Percentiles rank a stretch among this genome's conserved stretches.
These are phyloP conservation scores for Thamnidium elegans DNA, from an alignment of 192 early-diverging fungal genomes.

Conservation along the genomic window DNA sequence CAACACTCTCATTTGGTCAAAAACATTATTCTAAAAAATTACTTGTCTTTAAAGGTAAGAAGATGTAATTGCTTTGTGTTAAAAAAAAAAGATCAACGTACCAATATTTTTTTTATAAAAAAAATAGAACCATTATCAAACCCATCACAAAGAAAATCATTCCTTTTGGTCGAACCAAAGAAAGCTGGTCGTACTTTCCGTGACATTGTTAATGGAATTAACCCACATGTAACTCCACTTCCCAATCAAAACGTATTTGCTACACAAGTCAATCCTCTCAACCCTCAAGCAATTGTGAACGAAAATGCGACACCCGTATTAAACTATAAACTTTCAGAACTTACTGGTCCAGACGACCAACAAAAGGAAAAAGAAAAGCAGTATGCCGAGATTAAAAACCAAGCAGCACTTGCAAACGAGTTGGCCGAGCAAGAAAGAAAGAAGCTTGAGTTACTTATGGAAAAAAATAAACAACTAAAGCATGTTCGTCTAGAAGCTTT, in stretches of 20 bases:
- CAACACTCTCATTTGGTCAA: constrained; percentile 32
- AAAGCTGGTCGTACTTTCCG: constrained; percentile 3
- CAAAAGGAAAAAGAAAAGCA: constrained; percentile 7
- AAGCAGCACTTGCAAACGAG: neutral
- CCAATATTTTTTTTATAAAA: neutral
- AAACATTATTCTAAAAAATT: constrained; percentile 15
- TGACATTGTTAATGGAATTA: constrained; percentile 21
- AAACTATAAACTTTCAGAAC: neutral
- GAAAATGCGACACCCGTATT: neutral
- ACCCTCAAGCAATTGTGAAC: neutral
- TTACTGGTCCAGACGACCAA: neutral
- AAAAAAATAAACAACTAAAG: neutral
- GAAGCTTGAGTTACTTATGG: neutral
- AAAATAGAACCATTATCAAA: constrained; percentile 28
- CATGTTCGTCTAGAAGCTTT: neutral
- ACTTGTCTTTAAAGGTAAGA: constrained; percentile 25
- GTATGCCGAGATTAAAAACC: constrained; percentile 1
- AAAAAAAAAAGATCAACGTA: neutral
- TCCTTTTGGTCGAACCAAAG: constrained; percentile 26
- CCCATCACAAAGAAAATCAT: constrained; percentile 14
- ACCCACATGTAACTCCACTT: too few species aligned
- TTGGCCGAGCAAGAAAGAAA: neutral
- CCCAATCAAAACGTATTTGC: neutral
- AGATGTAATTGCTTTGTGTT: too few species aligned
- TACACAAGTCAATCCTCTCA: neutral